Evolutionary conservation across 192 early-diverging fungal species (phyloP), one percentile per base, ranked within the genome.

Genomic region (Coemansia sp.): DNA sequence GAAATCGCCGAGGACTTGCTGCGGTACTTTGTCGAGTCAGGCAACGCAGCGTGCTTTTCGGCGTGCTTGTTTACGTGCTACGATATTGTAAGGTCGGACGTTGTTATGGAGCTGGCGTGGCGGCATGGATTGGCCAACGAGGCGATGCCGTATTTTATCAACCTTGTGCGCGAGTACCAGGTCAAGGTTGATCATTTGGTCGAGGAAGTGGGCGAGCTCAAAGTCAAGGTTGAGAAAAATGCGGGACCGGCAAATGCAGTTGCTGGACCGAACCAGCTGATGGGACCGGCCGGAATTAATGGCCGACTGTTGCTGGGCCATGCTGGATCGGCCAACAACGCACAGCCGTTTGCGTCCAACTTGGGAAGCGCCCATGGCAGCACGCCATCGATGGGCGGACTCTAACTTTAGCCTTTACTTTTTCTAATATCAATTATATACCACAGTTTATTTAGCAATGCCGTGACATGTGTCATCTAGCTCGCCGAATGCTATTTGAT

Each of bases 91-190:
- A 79, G 93, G 37, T 92, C 97, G 10, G 97, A 98, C 78, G 86
- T 96, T 7, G 91, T 97, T 7, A 76, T 98, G 82, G 97, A 99
- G 83, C 71, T 97, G 12, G 82, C 92, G 11, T 99, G 96, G 97
- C 75, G 93, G 11, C 86, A 95, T 66, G 84, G 87, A 2, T 74
- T 95, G 72, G 87, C 82, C 51, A 96, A 97, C 70, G 95, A 94
- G 85, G 90, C 96, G 8, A 97, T 97, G 94, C 97, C 97, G 14
- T 98, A 95, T 74, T 89, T 98, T 82, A 92, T 99, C 60, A 93
- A 99, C 63, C 81, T 87, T 46, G 81, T 90, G 70, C 86, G 93
- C 51, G 95, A 98, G 81, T 91, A 89, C 70, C 87, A 89, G 70
- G 71, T 52, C 40, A 95, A 95, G 87, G 92, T 98, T 40, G 83